These are phyloP conservation scores for Pseudisothecium myosuroides DNA, from an alignment of 225 moss, liverwort and hornwort genomes.

Conservation along the genomic window DNA sequence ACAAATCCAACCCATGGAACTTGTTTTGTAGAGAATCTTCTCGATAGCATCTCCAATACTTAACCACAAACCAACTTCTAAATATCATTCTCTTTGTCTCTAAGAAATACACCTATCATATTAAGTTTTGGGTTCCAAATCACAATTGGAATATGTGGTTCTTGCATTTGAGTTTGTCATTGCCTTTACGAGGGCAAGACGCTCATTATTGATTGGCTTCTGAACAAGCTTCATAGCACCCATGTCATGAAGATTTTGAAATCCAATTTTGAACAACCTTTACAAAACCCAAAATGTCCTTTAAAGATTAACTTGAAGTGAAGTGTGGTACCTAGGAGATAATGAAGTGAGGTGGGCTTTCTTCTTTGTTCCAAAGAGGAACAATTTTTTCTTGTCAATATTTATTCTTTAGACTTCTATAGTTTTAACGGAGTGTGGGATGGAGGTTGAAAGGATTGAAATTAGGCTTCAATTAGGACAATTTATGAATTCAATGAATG, in stretches of 20 bases:
- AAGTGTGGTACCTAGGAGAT: rapidly evolving
- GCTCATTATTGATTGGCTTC: neutral
- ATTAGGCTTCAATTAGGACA: neutral
- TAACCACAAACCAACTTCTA: neutral
- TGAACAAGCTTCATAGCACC: neutral
- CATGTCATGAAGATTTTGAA: neutral
- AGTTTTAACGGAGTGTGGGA: neutral
- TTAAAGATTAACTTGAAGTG: neutral
- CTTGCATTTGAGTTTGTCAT: neutral
- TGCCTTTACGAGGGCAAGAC: rapidly evolving
- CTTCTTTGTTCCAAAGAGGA: rapidly evolving
- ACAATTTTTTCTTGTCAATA: rapidly evolving
- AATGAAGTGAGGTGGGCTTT: neutral
- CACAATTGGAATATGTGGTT: neutral
- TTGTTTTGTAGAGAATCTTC: neutral
- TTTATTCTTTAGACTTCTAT: neutral
- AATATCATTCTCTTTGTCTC: neutral
- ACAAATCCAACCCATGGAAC: rapidly evolving
- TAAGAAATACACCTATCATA: neutral
- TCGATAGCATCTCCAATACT: neutral
- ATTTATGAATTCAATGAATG: neutral
- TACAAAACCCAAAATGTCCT: neutral
- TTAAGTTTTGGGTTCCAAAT: neutral
- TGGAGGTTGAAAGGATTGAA: neutral
- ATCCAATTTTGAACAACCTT: rapidly evolving